Conservation (phyloP, 257 asterid species). For the Scutellaria barbata region DNA sequence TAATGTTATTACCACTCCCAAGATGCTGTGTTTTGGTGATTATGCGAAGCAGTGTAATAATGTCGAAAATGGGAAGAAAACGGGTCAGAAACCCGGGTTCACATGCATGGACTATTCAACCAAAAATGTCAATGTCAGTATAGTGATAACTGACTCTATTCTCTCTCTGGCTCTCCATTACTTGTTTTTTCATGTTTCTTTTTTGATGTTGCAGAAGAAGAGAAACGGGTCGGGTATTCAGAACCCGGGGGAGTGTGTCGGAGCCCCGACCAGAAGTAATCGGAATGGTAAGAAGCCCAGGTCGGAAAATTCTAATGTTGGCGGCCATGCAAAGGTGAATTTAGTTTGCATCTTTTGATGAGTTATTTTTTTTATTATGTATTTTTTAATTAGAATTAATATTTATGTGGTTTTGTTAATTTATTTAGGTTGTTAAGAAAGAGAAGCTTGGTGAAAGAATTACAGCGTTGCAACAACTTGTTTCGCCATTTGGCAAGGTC, state of each 20-base stretch:
- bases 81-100: slow-evolving; percentile 45
- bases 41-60: slow-evolving; percentile 31
- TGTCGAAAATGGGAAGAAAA: slow-evolving; percentile 11
- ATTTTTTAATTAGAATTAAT: background rate
- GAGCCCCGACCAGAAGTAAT: slow-evolving; percentile 45
- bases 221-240: slow-evolving; percentile 49
- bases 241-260: slow-evolving; percentile 31
- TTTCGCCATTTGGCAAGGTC: slow-evolving; percentile 99
- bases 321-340: slow-evolving; percentile 79
- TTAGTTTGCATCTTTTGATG: background rate
- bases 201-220: slow-evolving; percentile 43
- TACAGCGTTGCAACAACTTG: slow-evolving; percentile 87
- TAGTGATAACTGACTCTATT: no score
- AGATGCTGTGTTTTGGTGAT: slow-evolving; percentile 74
- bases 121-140: slow-evolving; percentile 29
- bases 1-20: slow-evolving; percentile 34
- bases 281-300: slow-evolving; percentile 57
- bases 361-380: no score
- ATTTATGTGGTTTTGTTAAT: slow-evolving; percentile 15
- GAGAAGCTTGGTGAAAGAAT: slow-evolving; percentile 92
- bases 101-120: slow-evolving; percentile 59
- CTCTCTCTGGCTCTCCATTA: background rate
- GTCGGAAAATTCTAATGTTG: slow-evolving; percentile 36
- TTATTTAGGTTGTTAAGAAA: slow-evolving; percentile 59
- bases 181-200: background rate